Conservation (phyloP, 352 stramenopile species). For the Globisporangium solare region DNA sequence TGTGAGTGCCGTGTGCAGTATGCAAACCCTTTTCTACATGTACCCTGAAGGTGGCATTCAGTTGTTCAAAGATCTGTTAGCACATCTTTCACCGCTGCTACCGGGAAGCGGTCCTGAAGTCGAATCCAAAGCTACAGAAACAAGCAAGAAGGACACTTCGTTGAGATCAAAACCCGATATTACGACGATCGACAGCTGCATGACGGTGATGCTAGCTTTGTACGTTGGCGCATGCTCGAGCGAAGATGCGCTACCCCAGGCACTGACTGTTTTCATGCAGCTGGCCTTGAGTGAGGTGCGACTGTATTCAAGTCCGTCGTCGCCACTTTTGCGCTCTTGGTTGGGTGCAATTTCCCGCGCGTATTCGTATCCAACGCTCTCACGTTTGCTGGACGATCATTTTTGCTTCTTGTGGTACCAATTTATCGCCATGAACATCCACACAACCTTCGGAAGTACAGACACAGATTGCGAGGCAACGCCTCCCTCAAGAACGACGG, state of each 20-base stretch:
- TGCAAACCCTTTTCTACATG: slow-evolving; percentile 79
- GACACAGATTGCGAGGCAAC: background rate
- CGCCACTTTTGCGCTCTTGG: slow-evolving; percentile 41
- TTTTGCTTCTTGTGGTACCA: slow-evolving; percentile 58
- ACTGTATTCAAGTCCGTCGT: slow-evolving; percentile 28
- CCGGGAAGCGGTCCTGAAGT: slow-evolving; percentile 2
- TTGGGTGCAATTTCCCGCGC: slow-evolving; percentile 33
- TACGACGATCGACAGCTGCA: slow-evolving; percentile 28
- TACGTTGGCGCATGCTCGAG: slow-evolving; percentile 68
- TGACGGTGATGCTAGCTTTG: slow-evolving; percentile 47
- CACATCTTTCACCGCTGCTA: slow-evolving; percentile 28
- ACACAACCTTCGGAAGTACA: slow-evolving; percentile 13
- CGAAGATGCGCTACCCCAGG: slow-evolving; percentile 43
- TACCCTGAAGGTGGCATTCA: slow-evolving; percentile 60
- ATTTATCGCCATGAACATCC: slow-evolving; percentile 10
- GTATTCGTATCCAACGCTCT: slow-evolving; percentile 43
- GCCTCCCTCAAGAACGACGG: slow-evolving; percentile 15
- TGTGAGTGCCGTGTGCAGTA: slow-evolving; percentile 29
- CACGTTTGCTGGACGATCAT: slow-evolving; percentile 55
- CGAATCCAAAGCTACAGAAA: background rate
- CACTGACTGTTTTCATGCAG: slow-evolving; percentile 43
- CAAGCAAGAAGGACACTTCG: background rate
- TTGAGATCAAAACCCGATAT: slow-evolving; percentile 3
- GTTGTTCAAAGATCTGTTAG: slow-evolving; percentile 53
- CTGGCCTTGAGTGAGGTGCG: slow-evolving; percentile 32